These are phyloP conservation scores for Xylariaceae sp. DNA, from an alignment of 2,329 filamentous ascomycete species.

Conservation along the genomic window DNA sequence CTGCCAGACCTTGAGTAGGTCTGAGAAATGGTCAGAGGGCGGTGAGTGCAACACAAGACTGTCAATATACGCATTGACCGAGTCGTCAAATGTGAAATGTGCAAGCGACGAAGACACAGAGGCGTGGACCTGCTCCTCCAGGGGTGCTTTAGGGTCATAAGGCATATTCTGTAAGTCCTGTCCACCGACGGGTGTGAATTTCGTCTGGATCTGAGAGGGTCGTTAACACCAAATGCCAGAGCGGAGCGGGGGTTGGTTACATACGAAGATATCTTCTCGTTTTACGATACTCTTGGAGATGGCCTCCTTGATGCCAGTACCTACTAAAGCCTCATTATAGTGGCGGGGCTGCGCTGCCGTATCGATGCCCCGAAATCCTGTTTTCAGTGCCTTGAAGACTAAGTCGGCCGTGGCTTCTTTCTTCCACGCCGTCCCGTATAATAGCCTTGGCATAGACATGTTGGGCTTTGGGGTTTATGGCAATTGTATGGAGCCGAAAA, in stretches of 20 bases:
- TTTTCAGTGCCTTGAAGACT: constrained; percentile 70
- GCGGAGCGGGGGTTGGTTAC: constrained; percentile 32
- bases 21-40: constrained; percentile 46
- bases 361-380: constrained; percentile 77
- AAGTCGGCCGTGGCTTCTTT: constrained; percentile 70
- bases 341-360: constrained; percentile 81
- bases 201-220: constrained; percentile 73
- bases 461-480: constrained; percentile 27
- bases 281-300: constrained; percentile 64
- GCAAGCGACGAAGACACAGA: constrained; percentile 27
- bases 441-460: constrained; percentile 56
- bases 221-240: constrained; percentile 20
- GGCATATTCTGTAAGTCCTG: constrained; percentile 68
- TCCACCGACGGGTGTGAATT: constrained; percentile 71
- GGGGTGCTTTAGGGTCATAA: constrained; percentile 63
- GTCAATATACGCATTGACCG: constrained; percentile 62
- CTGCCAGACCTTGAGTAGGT: constrained; percentile 70
- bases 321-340: constrained; percentile 77
- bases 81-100: constrained; percentile 49
- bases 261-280: constrained; percentile 68
- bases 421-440: constrained; percentile 92
- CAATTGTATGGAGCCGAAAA: background rate
- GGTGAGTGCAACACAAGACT: constrained; percentile 76
- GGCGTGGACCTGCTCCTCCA: constrained; percentile 60
- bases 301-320: constrained; percentile 68